Evolutionary conservation across 192 early-diverging fungal species (phyloP).

Genomic region (Linnemannia exigua): DNA sequence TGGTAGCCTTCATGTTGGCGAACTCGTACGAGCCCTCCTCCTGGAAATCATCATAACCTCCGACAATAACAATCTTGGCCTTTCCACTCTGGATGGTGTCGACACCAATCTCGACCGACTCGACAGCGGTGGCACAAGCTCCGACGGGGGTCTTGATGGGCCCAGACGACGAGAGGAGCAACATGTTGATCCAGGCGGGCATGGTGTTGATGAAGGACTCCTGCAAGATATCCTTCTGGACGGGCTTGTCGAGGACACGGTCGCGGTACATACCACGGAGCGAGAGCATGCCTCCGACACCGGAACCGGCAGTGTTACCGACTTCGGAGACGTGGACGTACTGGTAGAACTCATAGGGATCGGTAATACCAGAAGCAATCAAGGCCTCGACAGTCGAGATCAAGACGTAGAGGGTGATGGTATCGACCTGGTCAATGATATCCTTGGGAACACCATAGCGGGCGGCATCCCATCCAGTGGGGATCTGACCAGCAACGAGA

Average conservation of each 20-base stretch:
- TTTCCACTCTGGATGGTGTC: conserved; percentile 92
- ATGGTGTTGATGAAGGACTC: conserved; percentile 97
- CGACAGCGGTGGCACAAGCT: conserved; percentile 93
- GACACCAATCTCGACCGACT: conserved; percentile 92
- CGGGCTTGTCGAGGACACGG: conserved; percentile 83
- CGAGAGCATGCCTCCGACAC: conserved; percentile 89
- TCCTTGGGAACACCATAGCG: conserved; percentile 95
- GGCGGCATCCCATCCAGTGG: conserved; percentile 94
- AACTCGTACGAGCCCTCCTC: conserved; percentile 96
- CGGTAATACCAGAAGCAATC: conserved; percentile 91
- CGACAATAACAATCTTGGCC: conserved; percentile 94
- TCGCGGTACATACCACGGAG: conserved; percentile 85
- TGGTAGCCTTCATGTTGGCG: conserved; percentile 96
- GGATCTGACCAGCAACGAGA: conserved; percentile 89
- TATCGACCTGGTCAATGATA: conserved; percentile 93
- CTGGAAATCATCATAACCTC: conserved; percentile 94
- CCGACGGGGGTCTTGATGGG: conserved; percentile 95
- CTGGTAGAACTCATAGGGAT: conserved; percentile 97
- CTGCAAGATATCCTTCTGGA: conserved; percentile 94
- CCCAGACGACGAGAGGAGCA: conserved; percentile 92
- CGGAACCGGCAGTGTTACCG: conserved; percentile 91
- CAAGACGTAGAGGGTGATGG: conserved; percentile 89
- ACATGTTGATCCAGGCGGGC: conserved; percentile 98
- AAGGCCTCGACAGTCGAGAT: conserved; percentile 95
- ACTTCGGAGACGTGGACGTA: conserved; percentile 96